A percentile compares a stretch with the other conserved stretches of the same genome.
phyloP scores from a whole-genome alignment of 495 filamentous ascomycete genomes.

The Coniosporium apollinis region DNA sequence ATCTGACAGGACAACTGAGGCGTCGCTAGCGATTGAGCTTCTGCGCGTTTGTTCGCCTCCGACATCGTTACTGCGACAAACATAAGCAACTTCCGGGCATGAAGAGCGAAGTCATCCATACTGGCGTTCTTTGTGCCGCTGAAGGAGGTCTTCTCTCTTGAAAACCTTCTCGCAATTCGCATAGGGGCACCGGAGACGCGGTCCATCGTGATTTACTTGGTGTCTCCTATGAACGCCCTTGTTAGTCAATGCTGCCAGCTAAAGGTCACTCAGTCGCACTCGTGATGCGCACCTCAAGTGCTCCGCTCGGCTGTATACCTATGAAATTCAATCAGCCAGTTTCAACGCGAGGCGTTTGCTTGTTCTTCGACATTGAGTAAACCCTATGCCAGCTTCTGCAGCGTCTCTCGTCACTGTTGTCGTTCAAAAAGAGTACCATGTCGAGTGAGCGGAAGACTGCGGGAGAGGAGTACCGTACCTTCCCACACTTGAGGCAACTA shows the following conservation, averaged over 20 bases:
- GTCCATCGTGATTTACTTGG: conserved; percentile 65
- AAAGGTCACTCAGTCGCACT: background rate
- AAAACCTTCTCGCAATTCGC: conserved; percentile 47
- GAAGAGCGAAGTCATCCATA: conserved; percentile 34
- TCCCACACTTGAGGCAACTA: conserved; percentile 22
- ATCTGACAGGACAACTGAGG: background rate
- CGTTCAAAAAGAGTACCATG: background rate
- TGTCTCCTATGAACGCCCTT: conserved; percentile 45
- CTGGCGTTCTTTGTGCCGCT: conserved; percentile 72
- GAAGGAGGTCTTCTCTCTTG: conserved; percentile 55
- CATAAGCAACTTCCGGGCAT: background rate
- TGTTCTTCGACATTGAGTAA: background rate
- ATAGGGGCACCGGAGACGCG: conserved; percentile 48
- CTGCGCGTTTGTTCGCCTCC: background rate
- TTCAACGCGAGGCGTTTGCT: background rate
- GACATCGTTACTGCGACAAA: background rate
- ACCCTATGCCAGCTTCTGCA: background rate
- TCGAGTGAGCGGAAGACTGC: background rate
- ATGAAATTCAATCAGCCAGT: background rate
- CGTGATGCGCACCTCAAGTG: conserved; percentile 47
- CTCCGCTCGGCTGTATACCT: conserved; percentile 55
- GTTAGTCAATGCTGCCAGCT: background rate
- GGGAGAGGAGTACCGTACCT: conserved; percentile 12
- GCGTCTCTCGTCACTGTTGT: background rate
- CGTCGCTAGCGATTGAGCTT: background rate